Percentiles rank a stretch among this genome's conserved stretches.
Evolutionary conservation across 1,139 yeast genomes (phyloP).

Genomic region (Hansenula anomala): DNA sequence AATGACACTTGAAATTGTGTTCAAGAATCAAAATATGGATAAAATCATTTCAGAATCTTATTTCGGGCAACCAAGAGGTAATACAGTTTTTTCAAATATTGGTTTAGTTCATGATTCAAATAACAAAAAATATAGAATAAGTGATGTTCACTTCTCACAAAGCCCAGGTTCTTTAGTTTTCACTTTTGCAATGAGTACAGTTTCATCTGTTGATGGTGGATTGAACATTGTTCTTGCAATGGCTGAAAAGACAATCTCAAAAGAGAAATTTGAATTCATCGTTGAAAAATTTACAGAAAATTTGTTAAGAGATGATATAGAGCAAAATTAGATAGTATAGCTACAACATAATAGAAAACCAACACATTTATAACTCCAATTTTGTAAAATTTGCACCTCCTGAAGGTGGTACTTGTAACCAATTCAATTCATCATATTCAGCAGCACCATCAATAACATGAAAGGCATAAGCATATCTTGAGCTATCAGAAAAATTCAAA

Average conservation of each 20-base stretch:
- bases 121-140: constrained; percentile 5
- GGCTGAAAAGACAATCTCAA: background rate
- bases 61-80: constrained; percentile 9
- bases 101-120: constrained; percentile 7
- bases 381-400: constrained; percentile 61
- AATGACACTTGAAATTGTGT: constrained; percentile 6
- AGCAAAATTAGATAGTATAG: background rate
- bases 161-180: constrained; percentile 9
- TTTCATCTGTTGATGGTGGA: constrained; percentile 10
- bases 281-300: constrained; percentile 3
- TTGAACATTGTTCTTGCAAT: constrained; percentile 12
- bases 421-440: constrained; percentile 58
- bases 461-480: constrained; percentile 76
- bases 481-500: constrained; percentile 45
- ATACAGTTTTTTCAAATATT: constrained; percentile 16
- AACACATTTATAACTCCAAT: constrained; percentile 19
- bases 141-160: constrained; percentile 12
- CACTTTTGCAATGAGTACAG: constrained; percentile 7
- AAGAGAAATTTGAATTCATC: constrained; percentile 3
- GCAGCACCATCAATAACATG: constrained; percentile 68
- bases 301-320: background rate
- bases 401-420: constrained; percentile 74
- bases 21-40: constrained; percentile 11
- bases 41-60: constrained; percentile 6
- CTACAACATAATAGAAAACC: background rate